Evolutionary conservation across 2,329 filamentous ascomycete species (phyloP).

Genomic region (Pseudogymnoascus sp.): DNA sequence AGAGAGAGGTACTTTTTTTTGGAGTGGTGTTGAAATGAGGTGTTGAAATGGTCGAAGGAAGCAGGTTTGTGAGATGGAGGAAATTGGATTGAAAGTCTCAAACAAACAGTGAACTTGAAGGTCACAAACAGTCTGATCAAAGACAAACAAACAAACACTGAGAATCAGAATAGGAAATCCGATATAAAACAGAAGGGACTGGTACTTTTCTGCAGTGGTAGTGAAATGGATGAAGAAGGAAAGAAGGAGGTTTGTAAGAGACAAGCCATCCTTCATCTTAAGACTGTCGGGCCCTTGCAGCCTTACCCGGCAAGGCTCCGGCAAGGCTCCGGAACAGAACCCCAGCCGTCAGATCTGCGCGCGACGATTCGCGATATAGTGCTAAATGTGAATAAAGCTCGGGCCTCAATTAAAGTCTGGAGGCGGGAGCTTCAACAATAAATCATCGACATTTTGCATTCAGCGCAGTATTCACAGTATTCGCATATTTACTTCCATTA

Average conservation of each 20-base stretch:
- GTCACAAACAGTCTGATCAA: background rate
- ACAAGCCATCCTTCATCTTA: background rate
- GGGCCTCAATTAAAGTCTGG: conserved; percentile 4
- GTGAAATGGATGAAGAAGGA: background rate
- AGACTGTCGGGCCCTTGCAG: background rate
- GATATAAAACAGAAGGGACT: background rate
- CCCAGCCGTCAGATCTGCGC: background rate
- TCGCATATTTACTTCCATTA: background rate
- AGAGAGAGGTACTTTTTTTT: background rate
- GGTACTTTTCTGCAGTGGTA: background rate
- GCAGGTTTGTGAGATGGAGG: background rate
- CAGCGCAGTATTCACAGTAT: background rate
- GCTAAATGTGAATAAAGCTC: background rate
- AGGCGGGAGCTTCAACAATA: conserved; percentile 6
- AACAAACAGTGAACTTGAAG: background rate
- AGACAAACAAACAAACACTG: background rate
- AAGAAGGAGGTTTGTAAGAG: background rate
- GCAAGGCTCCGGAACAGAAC: background rate
- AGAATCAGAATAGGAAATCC: background rate
- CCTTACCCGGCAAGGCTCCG: background rate
- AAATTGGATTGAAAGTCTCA: background rate
- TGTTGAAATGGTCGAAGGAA: background rate
- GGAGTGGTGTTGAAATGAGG: background rate
- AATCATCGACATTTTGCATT: background rate
- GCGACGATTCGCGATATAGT: no score